phyloP scores from a whole-genome alignment of 306 rosid genomes.

The Malus fusca region DNA sequence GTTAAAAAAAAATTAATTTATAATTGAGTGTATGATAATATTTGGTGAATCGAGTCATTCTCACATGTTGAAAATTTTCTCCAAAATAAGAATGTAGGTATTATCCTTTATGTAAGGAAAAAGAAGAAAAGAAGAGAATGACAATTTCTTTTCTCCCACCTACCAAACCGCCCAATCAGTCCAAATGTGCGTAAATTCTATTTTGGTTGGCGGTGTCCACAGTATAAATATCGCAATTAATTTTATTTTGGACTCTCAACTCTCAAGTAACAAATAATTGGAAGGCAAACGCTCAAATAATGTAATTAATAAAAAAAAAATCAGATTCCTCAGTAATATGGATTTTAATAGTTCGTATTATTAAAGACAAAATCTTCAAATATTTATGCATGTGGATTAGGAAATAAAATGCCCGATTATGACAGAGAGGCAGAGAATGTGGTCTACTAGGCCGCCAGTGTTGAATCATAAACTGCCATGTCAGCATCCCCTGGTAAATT shows the following conservation, averaged over 20 bases:
- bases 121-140: background rate
- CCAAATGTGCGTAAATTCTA: background rate
- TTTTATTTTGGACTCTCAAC: too few relatives aligned
- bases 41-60: too few relatives aligned
- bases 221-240: too few relatives aligned
- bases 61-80: too few relatives aligned
- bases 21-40: too few relatives aligned
- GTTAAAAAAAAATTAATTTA: too few relatives aligned
- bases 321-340: too few relatives aligned
- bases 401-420: background rate
- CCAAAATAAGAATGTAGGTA: too few relatives aligned
- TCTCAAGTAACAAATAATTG: too few relatives aligned
- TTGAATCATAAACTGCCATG: background rate
- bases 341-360: background rate
- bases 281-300: too few relatives aligned
- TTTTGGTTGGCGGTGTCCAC: background rate
- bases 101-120: background rate
- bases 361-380: too few relatives aligned
- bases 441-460: background rate
- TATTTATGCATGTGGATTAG: background rate
- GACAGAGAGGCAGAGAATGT: background rate
- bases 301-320: too few relatives aligned
- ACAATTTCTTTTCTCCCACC: background rate
- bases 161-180: background rate
- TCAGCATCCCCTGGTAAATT: background rate